These are phyloP conservation scores for Niveomyces coronatus DNA, from an alignment of 2,329 filamentous ascomycete species.

Conservation along the genomic window DNA sequence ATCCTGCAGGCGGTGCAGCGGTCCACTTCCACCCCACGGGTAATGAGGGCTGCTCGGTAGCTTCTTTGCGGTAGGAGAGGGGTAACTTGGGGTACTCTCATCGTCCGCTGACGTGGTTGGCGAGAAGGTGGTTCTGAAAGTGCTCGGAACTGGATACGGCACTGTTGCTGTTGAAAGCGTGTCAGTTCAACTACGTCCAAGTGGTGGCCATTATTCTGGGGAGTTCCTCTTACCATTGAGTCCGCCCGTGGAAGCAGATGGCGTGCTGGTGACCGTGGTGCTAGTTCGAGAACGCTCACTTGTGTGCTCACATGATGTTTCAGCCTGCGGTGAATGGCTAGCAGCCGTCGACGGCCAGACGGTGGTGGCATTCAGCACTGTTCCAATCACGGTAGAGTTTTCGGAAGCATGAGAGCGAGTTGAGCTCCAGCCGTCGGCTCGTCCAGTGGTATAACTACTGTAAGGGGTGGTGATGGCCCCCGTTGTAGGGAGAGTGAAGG, in stretches of 20 bases:
- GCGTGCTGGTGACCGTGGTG: not conserved
- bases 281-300: not conserved
- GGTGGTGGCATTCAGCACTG: not conserved
- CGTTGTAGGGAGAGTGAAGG: not conserved
- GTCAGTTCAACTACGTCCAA: not conserved
- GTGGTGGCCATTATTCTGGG: not conserved
- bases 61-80: conserved; percentile 14
- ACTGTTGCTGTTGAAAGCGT: not conserved
- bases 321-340: not conserved
- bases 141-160: conserved; percentile 10
- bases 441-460: not conserved
- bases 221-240: not conserved
- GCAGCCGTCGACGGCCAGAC: not conserved
- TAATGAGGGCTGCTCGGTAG: conserved; percentile 23
- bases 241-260: not conserved
- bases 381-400: conserved; percentile 1
- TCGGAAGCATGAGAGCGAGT: not conserved
- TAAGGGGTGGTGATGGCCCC: not conserved
- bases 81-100: conserved; percentile 5
- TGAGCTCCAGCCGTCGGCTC: not conserved
- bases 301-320: conserved; percentile 2
- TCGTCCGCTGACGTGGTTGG: conserved; percentile 8
- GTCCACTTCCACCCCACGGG: conserved; percentile 27
- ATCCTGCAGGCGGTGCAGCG: conserved; percentile 25
- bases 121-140: conserved; percentile 13